Base-by-base conservation (phyloP, 805 yeast species). In the Saccharomycopsis capsularis region DNA sequence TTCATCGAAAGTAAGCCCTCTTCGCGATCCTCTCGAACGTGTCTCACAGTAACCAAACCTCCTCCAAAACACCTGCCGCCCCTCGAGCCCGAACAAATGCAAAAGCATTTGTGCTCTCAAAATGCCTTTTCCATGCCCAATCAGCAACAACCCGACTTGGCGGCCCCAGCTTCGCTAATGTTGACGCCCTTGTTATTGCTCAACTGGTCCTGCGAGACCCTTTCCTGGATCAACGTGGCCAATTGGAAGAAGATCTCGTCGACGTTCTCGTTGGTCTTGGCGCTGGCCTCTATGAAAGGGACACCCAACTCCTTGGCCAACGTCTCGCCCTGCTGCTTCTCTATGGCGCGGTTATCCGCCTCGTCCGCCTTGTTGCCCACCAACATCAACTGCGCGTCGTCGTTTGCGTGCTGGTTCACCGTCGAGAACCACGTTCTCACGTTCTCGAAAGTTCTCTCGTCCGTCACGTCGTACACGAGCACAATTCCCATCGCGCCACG, bases 291-390 rank as follows among this genome's bases (percentile, higher is more conserved):
- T 62, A 93, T 74, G 68, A 93, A 93, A 27, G 96, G 95, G 48
- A 93, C 74, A 48, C 86, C 86, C 58, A 93, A 75, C 66, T 85
- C 95, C 51, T 80, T 75, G 24, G 98, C 97, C 56, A 93, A 73
- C 18, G 78, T 79, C 63, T 85, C 87, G 60, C 98, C 99, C 67
- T 91, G 95, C 62, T 91, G 96, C 50, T 78, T 74, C 22, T 90
- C 73, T 9, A 93, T 95, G 50, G 84, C 90, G 68, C 99, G 82
- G 57, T 85, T 78, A 53, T 82, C 91, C 46, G 76, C 81, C 69
- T 90, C 93, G 62, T 93, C 99, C 65, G 85, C 82, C 73, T 93
- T 93, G 75, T 93, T 93, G 56, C 97, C 99, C 13, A 93, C 97
- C 57, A 93, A 73, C 62, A 91, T 82, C 62, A 93, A 74, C 67